A percentile compares a stretch with the other conserved stretches of the same genome.
Conservation (phyloP, 441 rosid species). For the Adansonia rubrostipa region DNA sequence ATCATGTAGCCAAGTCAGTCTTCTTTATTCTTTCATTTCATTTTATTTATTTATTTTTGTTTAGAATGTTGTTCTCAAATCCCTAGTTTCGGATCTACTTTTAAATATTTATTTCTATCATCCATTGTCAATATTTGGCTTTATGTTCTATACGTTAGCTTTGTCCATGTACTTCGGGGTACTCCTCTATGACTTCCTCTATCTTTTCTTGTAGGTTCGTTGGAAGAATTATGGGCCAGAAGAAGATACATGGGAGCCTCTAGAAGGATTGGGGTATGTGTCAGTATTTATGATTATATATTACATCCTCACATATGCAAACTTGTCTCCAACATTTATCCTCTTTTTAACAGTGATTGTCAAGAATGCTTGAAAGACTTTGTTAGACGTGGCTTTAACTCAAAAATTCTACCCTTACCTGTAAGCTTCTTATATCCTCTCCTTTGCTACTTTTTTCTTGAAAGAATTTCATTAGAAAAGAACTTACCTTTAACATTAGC, state of each 20-base stretch:
- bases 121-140: not conserved
- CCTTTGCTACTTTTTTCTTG: not conserved
- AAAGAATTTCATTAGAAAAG: not conserved
- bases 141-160: not conserved
- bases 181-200: not conserved
- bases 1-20: not conserved
- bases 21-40: not conserved
- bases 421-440: constrained; percentile 36
- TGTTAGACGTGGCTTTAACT: constrained; percentile 45
- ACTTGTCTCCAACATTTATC: not conserved
- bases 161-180: not conserved
- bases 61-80: not conserved
- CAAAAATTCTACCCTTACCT: constrained; percentile 59
- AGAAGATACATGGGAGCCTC: constrained; percentile 80
- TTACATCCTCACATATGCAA: not conserved
- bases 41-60: not conserved
- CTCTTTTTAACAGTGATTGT: constrained; percentile 48
- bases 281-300: not conserved
- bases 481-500: not conserved
- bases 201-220: constrained; percentile 48
- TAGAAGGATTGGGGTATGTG: constrained; percentile 58
- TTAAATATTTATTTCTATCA: not conserved
- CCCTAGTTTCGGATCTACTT: not conserved
- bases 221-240: constrained; percentile 65
- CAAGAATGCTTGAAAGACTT: constrained; percentile 49